Percentiles rank a stretch among this genome's conserved stretches.
Conservation (phyloP, 2,329 filamentous ascomycete species). For the Diaporthe capsici region DNA sequence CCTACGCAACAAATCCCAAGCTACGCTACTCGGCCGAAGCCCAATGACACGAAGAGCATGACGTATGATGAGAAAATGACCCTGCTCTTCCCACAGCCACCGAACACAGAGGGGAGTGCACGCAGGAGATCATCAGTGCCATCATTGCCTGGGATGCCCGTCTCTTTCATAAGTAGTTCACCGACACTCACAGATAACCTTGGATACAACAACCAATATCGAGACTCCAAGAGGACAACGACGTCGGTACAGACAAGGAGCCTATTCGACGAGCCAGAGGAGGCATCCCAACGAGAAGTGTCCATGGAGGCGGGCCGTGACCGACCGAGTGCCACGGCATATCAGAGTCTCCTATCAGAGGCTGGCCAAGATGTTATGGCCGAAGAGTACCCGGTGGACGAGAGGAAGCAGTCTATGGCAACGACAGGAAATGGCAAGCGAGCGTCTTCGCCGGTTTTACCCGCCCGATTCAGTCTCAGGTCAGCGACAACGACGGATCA, state of each 20-base stretch:
- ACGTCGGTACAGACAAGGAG: constrained; percentile 57
- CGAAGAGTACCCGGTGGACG: constrained; percentile 52
- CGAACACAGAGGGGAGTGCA: constrained; percentile 42
- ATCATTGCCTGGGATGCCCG: constrained; percentile 57
- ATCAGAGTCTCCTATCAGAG: constrained; percentile 52
- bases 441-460: constrained; percentile 66
- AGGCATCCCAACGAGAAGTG: constrained; percentile 35
- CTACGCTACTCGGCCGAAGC: constrained; percentile 53
- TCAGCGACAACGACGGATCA: constrained; percentile 56
- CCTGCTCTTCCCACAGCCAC: constrained; percentile 61
- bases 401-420: constrained; percentile 31
- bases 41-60: constrained; percentile 71
- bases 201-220: constrained; percentile 46
- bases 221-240: constrained; percentile 54
- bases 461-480: constrained; percentile 50
- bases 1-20: constrained; percentile 57
- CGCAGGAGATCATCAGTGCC: constrained; percentile 60
- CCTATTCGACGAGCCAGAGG: constrained; percentile 50
- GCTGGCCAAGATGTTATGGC: constrained; percentile 52
- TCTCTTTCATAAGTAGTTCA: constrained; percentile 48
- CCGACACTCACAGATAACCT: constrained; percentile 46
- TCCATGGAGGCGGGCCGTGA: constrained; percentile 22
- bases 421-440: constrained; percentile 54
- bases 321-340: constrained; percentile 50
- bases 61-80: constrained; percentile 71